Base-by-base conservation (phyloP, 1,284 basidiomycete species). In the Termitomyces sp. region DNA sequence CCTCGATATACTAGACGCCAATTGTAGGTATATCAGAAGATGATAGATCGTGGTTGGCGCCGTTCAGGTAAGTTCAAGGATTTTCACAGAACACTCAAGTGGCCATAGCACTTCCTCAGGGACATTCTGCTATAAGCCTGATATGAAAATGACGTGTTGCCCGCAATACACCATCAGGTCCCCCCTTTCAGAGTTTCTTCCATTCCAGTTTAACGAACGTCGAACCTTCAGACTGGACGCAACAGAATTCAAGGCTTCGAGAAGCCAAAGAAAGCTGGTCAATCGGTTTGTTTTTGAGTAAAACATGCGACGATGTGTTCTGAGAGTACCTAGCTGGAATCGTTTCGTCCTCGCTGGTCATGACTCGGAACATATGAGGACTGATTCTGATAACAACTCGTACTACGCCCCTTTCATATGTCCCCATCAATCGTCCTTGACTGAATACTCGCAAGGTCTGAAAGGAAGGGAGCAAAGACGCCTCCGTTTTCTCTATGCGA, bases 91-190 rank as follows among this genome's bases (percentile, higher is more conserved):
- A 37, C 26, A 54, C 19, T n/a, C 38, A 18, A 19, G 18, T 39
- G 26, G 30, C 31, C 3, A 19, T 37, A 13, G 37, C 26, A n/a
- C 10, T 5, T 18, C 33, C 28, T 33, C 48, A 78, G 77, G 77
- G 3, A 76, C 73, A 21, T 92, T 84, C 67, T 83, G 88, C 63
- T 91, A 89, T 68, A 92, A 91, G 60, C 93, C 93, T 2, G 84
- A 95, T 66, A 76, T 94, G 70, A 79, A 73, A 57, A 69, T 72
- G 7, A 89, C 92, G 3, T 97, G 95, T 66, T 97, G 95, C 66
- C 91, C 93, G 0, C 91, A 93, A 58, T 96, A 95, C 65, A 92
- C 93, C 0, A 97, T 97, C 67, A 88, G 82, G 81, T 89, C 71
- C 64, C 46, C 52, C 35, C 42, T 16, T 49, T 46, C 24, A 34